Conservation (phyloP, 164 flowering plant genomes). For the Macadamia integrifolia region DNA sequence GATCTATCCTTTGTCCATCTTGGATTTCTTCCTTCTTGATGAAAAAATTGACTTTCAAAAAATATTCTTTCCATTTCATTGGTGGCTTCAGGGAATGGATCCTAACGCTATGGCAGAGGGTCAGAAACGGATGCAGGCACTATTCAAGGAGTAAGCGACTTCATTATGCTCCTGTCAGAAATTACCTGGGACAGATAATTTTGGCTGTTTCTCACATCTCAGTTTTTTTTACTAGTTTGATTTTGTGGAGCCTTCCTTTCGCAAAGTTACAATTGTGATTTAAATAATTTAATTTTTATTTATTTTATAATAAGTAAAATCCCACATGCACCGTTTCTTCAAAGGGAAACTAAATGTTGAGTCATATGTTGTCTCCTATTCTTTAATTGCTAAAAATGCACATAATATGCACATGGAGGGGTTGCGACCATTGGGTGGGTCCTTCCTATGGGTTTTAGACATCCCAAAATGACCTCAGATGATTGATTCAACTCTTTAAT, state of each 20-base stretch:
- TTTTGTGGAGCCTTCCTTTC: background rate
- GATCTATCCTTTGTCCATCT: background rate
- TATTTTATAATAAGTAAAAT: too few relatives aligned
- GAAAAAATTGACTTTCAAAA: background rate
- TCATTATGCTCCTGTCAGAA: background rate
- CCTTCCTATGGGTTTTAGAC: too few relatives aligned
- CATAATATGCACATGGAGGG: too few relatives aligned
- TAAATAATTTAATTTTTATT: too few relatives aligned
- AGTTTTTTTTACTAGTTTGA: background rate
- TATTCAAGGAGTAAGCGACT: conserved; percentile 65
- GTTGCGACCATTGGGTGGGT: too few relatives aligned
- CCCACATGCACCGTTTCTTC: too few relatives aligned
- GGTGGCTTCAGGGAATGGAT: conserved; percentile 43
- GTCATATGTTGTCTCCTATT: too few relatives aligned
- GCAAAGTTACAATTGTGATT: too few relatives aligned
- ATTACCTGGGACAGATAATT: background rate
- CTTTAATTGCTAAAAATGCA: too few relatives aligned
- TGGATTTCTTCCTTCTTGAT: background rate
- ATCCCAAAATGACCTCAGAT: too few relatives aligned
- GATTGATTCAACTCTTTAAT: too few relatives aligned
- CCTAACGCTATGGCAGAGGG: conserved; percentile 49
- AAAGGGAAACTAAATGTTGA: too few relatives aligned
- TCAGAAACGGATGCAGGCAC: conserved; percentile 37
- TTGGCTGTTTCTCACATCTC: background rate
- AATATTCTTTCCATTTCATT: background rate